Conservation (phyloP, 768 basidiomycete genomes). For the Gloeostereum incarnatum region DNA sequence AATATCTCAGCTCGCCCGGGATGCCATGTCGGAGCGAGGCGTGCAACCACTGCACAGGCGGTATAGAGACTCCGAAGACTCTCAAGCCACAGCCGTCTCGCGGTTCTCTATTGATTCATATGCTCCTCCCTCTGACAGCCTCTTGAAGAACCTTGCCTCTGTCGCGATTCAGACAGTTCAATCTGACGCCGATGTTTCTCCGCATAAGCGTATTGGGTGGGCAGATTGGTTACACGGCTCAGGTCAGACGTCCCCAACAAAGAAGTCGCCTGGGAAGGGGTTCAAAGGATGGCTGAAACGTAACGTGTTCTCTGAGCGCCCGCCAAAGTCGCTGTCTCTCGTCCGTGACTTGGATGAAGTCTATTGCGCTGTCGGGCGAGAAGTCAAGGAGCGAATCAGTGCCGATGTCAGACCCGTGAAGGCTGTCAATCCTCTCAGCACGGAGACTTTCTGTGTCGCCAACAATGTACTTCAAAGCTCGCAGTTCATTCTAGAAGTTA, state of each 20-base stretch:
- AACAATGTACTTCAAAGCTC: conserved; percentile 31
- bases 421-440: no score
- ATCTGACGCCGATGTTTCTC: conserved; percentile 5
- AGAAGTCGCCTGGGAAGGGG: conserved; percentile 8
- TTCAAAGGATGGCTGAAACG: conserved; percentile 6
- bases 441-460: conserved; percentile 2
- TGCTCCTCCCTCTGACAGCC: conserved; percentile 8
- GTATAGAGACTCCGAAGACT: conserved; percentile 60
- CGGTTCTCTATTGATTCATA: conserved; percentile 8
- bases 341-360: conserved; percentile 29
- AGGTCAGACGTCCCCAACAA: conserved; percentile 14
- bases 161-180: conserved; percentile 11
- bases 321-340: not conserved
- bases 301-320: not conserved
- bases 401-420: no score
- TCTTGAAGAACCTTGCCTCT: conserved; percentile 6
- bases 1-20: conserved; percentile 33
- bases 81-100: conserved; percentile 43
- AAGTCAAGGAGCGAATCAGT: no score
- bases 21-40: conserved; percentile 27
- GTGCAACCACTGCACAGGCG: conserved; percentile 19
- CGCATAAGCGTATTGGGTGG: not conserved
- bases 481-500: conserved; percentile 40
- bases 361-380: conserved; percentile 25
- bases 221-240: conserved; percentile 12